Percentiles rank a stretch among this genome's conserved stretches.
phyloP scores from a whole-genome alignment of 2,329 filamentous ascomycete genomes.

The Fusarium haematococcum region DNA sequence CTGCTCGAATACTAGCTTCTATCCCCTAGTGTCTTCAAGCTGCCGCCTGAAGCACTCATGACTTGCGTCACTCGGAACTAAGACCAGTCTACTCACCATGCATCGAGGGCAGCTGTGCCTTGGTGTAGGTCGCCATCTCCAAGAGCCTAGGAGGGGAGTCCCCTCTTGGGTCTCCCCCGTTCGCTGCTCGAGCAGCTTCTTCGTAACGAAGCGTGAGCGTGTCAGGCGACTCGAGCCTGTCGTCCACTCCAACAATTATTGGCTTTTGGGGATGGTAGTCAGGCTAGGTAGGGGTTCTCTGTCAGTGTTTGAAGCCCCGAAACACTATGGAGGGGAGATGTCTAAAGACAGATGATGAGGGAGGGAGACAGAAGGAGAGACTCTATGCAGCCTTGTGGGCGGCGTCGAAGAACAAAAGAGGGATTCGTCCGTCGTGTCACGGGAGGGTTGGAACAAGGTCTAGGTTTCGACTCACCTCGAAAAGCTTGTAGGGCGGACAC shows the following conservation, averaged over 20 bases:
- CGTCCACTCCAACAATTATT: slow-evolving; percentile 67
- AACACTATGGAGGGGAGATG: slow-evolving; percentile 29
- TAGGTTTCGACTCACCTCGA: slow-evolving; percentile 65
- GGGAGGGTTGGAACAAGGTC: slow-evolving; percentile 49
- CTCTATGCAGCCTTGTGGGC: slow-evolving; percentile 26
- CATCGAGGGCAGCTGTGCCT: slow-evolving; percentile 79
- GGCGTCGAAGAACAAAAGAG: slow-evolving; percentile 27
- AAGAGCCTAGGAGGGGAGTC: slow-evolving; percentile 63
- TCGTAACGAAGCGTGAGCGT: slow-evolving; percentile 68
- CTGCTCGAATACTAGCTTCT: not conserved
- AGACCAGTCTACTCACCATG: slow-evolving; percentile 74
- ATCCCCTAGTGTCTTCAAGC: not conserved
- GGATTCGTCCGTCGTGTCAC: slow-evolving; percentile 33
- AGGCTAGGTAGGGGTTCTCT: slow-evolving; percentile 56
- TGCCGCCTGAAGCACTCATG: slow-evolving; percentile 7
- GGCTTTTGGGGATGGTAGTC: slow-evolving; percentile 65
- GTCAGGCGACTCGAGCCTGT: slow-evolving; percentile 68
- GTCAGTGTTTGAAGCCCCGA: slow-evolving; percentile 45
- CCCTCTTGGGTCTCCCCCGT: slow-evolving; percentile 65
- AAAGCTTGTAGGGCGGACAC: slow-evolving; percentile 67
- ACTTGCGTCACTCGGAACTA: slow-evolving; percentile 31
- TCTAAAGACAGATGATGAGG: slow-evolving; percentile 23
- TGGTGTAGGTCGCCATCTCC: slow-evolving; percentile 73
- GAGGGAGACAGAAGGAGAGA: slow-evolving; percentile 26
- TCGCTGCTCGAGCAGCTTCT: slow-evolving; percentile 64